Conservation (phyloP, 306 rosid species). For the Corylus avellana region DNA sequence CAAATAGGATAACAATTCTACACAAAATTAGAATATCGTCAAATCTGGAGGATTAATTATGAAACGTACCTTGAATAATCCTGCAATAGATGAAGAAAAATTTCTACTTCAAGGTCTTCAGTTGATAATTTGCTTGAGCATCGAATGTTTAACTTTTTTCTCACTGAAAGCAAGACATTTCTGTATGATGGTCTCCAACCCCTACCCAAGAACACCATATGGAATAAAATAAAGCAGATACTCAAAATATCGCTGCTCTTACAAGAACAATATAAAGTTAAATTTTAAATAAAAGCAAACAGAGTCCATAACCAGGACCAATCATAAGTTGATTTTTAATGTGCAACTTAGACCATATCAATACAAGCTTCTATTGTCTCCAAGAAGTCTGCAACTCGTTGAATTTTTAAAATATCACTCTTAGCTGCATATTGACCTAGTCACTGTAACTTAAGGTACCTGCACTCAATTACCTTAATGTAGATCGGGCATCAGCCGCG, state of each 20-base stretch:
- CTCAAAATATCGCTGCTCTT: slow-evolving; percentile 3
- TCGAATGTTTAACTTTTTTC: slow-evolving; percentile 63
- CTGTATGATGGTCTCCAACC: slow-evolving; percentile 99
- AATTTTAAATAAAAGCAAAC: neutral
- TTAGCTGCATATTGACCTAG: neutral
- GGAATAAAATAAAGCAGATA: slow-evolving; percentile 12
- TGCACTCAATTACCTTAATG: slow-evolving; percentile 54
- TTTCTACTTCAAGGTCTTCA: slow-evolving; percentile 88
- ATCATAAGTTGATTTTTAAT: neutral
- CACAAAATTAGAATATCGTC: neutral
- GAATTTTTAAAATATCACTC: neutral
- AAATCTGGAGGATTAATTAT: neutral
- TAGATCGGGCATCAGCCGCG: slow-evolving; percentile 91
- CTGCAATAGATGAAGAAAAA: slow-evolving; percentile 84
- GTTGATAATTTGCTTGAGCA: slow-evolving; percentile 77
- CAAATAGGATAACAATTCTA: neutral
- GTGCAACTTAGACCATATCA: neutral
- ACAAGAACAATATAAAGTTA: neutral
- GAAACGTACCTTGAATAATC: slow-evolving; percentile 50
- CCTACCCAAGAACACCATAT: slow-evolving; percentile 44
- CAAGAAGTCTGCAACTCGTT: neutral
- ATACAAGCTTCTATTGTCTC: slow-evolving; percentile 1
- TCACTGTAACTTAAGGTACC: neutral
- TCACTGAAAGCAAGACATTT: slow-evolving; percentile 76
- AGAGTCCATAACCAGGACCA: neutral